phyloP scores from a whole-genome alignment of 805 yeast species.

The Jamesozyma gamospora region DNA sequence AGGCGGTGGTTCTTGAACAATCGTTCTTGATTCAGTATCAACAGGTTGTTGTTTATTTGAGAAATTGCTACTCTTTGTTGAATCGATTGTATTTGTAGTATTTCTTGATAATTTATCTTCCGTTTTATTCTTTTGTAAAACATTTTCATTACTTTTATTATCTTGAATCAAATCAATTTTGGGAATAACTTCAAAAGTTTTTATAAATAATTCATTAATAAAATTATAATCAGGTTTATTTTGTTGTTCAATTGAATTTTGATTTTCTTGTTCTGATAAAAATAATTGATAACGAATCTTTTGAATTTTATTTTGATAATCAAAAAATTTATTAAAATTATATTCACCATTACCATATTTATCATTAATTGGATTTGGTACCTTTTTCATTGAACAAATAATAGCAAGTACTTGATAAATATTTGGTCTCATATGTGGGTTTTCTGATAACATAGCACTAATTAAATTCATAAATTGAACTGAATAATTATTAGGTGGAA shows the following conservation, averaged over 20 bases:
- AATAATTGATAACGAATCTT: constrained; percentile 24
- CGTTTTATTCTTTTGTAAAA: background rate
- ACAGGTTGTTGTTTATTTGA: background rate
- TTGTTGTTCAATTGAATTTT: constrained; percentile 8
- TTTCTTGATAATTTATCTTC: background rate
- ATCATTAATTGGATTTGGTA: constrained; percentile 41
- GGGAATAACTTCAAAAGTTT: constrained; percentile 24
- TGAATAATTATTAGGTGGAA: constrained; percentile 68
- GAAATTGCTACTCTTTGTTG: background rate
- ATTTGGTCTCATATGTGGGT: constrained; percentile 78
- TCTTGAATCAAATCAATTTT: constrained; percentile 15
- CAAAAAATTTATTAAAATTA: constrained; percentile 45
- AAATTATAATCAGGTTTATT: constrained; percentile 10
- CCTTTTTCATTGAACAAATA: constrained; percentile 50
- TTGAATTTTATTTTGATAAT: constrained; percentile 36
- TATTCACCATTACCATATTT: constrained; percentile 41
- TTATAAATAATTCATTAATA: constrained; percentile 19
- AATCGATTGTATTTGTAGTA: background rate
- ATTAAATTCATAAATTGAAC: constrained; percentile 67
- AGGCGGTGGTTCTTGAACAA: background rate
- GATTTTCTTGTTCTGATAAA: constrained; percentile 18
- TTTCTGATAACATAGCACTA: constrained; percentile 71
- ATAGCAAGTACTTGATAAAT: constrained; percentile 68
- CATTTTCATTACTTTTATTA: background rate
- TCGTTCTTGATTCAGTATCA: background rate